Evolutionary conservation across 179 eudicot genomes (phyloP).

Genomic region (Spinacia oleracea): DNA sequence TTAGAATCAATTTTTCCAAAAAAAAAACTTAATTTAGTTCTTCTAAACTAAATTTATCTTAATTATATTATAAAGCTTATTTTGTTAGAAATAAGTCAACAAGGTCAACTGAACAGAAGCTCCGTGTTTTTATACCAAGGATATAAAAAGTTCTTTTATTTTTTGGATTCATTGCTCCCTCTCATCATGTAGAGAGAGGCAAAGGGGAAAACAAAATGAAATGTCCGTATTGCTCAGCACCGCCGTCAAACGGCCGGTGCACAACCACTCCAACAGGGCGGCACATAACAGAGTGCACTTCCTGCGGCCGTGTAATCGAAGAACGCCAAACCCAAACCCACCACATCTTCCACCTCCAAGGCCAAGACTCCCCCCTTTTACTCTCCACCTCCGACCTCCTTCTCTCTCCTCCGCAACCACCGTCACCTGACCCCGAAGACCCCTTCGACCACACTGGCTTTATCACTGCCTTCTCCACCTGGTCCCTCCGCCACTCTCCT

Average conservation of each 20-base stretch:
- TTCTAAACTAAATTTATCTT: too few species aligned
- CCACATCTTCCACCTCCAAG: slow-evolving; percentile 81
- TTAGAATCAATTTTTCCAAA: too few species aligned
- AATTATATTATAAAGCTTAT: too few species aligned
- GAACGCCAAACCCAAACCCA: slow-evolving; percentile 84
- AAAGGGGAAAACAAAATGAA: slow-evolving; percentile 41
- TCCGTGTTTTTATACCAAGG: too few species aligned
- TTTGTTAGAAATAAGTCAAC: too few species aligned
- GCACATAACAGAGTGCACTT: slow-evolving; percentile 66
- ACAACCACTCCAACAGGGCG: slow-evolving; percentile 55
- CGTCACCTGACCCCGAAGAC: slow-evolving; percentile 41
- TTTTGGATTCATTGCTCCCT: too few species aligned
- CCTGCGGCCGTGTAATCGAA: slow-evolving; percentile 76
- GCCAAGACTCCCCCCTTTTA: slow-evolving; percentile 69
- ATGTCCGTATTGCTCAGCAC: slow-evolving; percentile 72
- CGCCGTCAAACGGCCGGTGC: slow-evolving; percentile 50
- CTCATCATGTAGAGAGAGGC: too few species aligned
- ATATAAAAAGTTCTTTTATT: too few species aligned
- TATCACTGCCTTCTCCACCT: slow-evolving; percentile 88
- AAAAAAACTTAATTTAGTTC: too few species aligned
- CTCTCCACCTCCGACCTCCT: slow-evolving; percentile 92
- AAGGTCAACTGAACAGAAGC: too few species aligned
- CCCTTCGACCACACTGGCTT: slow-evolving; percentile 83
- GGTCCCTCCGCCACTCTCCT: slow-evolving; percentile 72
- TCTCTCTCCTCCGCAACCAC: slow-evolving; percentile 32